Evolutionary conservation across 805 yeast species (phyloP).

Genomic region (Ogataea trehalophila): DNA sequence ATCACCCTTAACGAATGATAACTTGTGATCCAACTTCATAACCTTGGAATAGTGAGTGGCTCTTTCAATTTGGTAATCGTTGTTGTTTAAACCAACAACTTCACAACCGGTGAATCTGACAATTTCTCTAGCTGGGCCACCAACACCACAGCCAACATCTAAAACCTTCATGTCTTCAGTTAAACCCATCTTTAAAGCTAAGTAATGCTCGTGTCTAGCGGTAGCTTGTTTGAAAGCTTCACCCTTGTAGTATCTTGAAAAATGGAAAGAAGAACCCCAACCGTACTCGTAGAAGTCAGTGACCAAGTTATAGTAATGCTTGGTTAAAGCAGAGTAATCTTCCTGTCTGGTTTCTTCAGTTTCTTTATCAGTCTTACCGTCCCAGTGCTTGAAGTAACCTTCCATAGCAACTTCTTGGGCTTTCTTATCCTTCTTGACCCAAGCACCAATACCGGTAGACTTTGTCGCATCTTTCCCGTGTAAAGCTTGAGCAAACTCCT

Average conservation of each 20-base stretch:
- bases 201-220: constrained; percentile 95
- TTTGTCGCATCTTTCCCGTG: constrained; percentile 72
- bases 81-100: constrained; percentile 89
- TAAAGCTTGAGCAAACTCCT: constrained; percentile 74
- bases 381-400: constrained; percentile 97
- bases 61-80: constrained; percentile 93
- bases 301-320: constrained; percentile 92
- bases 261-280: constrained; percentile 98
- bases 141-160: constrained; percentile 99
- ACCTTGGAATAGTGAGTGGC: constrained; percentile 76
- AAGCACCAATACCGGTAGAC: constrained; percentile 70
- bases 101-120: constrained; percentile 83
- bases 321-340: constrained; percentile 88
- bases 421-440: constrained; percentile 67
- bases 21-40: constrained; percentile 62
- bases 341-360: constrained; percentile 70
- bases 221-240: constrained; percentile 92
- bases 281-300: constrained; percentile 99
- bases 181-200: constrained; percentile 83
- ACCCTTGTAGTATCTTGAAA: constrained; percentile 88
- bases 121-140: constrained; percentile 98
- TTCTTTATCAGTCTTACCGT: constrained; percentile 71
- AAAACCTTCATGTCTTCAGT: constrained; percentile 78
- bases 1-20: constrained; percentile 91
- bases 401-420: constrained; percentile 81